Base-by-base conservation (phyloP, 345 rosid species). In the Balakata baccata region DNA sequence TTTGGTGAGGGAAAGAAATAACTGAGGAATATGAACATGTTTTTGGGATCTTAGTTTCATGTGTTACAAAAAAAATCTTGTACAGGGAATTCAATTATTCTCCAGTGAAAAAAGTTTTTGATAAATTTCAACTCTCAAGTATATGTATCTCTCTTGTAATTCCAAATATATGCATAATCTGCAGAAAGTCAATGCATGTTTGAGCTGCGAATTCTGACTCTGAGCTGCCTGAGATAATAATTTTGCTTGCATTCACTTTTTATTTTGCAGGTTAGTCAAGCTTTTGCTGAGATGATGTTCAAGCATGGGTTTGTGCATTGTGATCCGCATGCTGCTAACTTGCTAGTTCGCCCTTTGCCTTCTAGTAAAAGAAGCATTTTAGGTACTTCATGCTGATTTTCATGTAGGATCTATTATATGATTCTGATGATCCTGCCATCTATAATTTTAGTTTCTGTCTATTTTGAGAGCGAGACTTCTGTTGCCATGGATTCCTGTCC, bases 241-340 rank as follows among this genome's bases (percentile, higher is more conserved):
- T 12, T 61, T 62, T 69, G 62, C 49, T 50, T 64, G 10, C 25
- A 12, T 56, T 46, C 56, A 49, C 23, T 68, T 77, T 69, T 23
- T 46, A 22, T 63, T 54, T 50, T 82, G 76, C 87, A 94, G 98
- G 92, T 92, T 64, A 92, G 89, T 85, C 90, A 86, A 76, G 80
- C 88, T 60, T 94, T 94, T 85, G 93, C 97, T 62, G 97, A 94
- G 81, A 94, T 94, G 98, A 94, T 90, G 86, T 94, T 92, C 78
- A 94, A 85, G 80, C 97, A 94, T 78, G 98, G 97, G 17, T 94
- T 94, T 79, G 97, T 92, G 79, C 98, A 94, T 73, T 94, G 98
- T 81, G 98, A 94, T 46, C 98, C 98, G n/a, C 98, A 94, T 77
- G 97, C 97, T 70, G 97, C 98, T 63, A 94, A 94, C 81, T 76